phyloP scores from a whole-genome alignment of 192 early-diverging fungal genomes.

The Rhizoclosmatium globosum region DNA sequence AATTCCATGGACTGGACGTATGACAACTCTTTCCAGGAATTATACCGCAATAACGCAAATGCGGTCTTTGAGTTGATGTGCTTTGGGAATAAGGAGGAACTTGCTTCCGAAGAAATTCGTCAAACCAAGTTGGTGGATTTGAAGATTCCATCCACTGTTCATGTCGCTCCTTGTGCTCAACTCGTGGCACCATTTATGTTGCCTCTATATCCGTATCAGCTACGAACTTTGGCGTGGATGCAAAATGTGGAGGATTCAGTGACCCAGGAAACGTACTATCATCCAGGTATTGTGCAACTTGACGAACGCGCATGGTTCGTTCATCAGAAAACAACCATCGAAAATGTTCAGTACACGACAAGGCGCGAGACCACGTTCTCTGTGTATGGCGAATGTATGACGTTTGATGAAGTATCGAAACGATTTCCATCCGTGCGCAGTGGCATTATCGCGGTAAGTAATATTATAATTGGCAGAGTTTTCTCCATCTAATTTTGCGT shows the following conservation, averaged over 20 bases:
- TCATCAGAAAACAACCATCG: neutral
- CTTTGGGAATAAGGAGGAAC: too few relatives aligned
- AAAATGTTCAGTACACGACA: neutral
- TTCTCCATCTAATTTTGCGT: neutral
- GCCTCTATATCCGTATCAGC: conserved; percentile 33
- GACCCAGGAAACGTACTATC: conserved; percentile 6
- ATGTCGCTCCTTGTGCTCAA: conserved; percentile 9
- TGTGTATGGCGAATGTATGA: neutral
- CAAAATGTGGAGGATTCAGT: conserved; percentile 20
- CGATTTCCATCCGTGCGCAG: neutral
- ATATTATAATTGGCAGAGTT: neutral
- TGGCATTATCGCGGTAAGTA: conserved; percentile 39
- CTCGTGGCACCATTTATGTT: conserved; percentile 8
- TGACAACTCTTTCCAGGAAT: too few relatives aligned
- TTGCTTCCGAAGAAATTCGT: too few relatives aligned
- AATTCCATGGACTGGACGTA: too few relatives aligned
- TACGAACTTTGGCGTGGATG: conserved; percentile 35
- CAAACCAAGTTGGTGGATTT: neutral
- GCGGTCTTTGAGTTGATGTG: too few relatives aligned
- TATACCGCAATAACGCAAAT: too few relatives aligned
- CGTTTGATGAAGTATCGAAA: conserved; percentile 2
- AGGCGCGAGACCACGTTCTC: too few relatives aligned
- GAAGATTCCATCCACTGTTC: conserved; percentile 28
- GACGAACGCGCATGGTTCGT: neutral
- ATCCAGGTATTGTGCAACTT: conserved; percentile 5